Base-by-base conservation (phyloP, 129 eudicot species). In the Lactuca saligna region DNA sequence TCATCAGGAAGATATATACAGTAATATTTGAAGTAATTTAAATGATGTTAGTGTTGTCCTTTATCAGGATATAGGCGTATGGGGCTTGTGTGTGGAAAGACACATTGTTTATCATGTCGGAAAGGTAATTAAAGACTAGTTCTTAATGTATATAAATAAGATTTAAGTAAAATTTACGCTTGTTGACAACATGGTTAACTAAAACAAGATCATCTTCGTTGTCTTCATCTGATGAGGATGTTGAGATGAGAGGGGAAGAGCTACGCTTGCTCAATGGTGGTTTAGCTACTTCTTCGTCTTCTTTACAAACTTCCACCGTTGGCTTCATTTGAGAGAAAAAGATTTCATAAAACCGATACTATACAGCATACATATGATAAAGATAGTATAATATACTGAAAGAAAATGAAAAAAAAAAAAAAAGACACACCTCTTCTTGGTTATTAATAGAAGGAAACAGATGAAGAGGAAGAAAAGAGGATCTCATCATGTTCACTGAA, bases 401-500 rank as follows among this genome's bases (percentile, higher is more conserved):
- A 46, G 33, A 17, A 57, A 32, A 31, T 4, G 13, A 5, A 49
- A 51, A 44, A 59, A 29, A 49, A 51, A 44, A 59, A 29, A 5
- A 49, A 51, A 44, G 54, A 29, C 57, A 76, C 8, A 72, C 84
- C 78, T 84, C 79, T 56, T 80, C 62, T 64, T 85, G 96, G 73
- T 77, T 75, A 57, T 61, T 70, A 59, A 77, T 77, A 65, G 89
- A 66, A 75, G 95, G 42, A 67, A 82, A 75, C 61, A 89, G 82
- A 66, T 81, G 89, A 32, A 84, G 70, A 58, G 98, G 91, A 49
- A 82, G 56, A 65, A 86, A 81, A 31, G 84, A 69, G 62, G 93
- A 84, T 66, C 79, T 81, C 70, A 69, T 57, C 96, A 91, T 88
- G 80, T 88, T 80, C 63, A 91, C 96, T 6, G 96, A 81, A 57